phyloP scores from a whole-genome alignment of 2,329 filamentous ascomycete genomes.

The Colletotrichum camelliae region DNA sequence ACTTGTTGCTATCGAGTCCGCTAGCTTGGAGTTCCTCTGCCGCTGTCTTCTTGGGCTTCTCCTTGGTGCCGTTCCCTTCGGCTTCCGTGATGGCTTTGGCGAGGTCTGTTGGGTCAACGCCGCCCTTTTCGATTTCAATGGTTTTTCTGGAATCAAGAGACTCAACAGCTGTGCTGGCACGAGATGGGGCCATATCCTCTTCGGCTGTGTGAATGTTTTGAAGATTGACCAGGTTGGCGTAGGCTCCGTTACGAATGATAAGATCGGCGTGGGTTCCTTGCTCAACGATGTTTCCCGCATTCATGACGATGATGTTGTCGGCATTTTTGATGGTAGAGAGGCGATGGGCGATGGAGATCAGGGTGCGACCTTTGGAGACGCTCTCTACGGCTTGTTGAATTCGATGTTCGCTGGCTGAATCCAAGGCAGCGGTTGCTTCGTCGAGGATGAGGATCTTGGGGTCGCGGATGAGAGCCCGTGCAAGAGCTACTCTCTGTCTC shows the following conservation, averaged over 20 bases:
- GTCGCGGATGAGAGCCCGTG: slow-evolving; percentile 63
- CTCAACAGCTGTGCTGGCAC: slow-evolving; percentile 33
- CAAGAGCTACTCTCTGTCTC: slow-evolving; percentile 66
- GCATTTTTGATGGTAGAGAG: slow-evolving; percentile 66
- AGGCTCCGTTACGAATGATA: slow-evolving; percentile 54
- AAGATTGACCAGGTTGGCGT: slow-evolving; percentile 55
- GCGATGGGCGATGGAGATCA: slow-evolving; percentile 70
- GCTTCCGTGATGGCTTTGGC: neutral
- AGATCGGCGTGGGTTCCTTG: slow-evolving; percentile 66
- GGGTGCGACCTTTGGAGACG: slow-evolving; percentile 56
- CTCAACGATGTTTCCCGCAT: slow-evolving; percentile 64
- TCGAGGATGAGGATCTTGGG: slow-evolving; percentile 70
- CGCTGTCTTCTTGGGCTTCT: slow-evolving; percentile 33
- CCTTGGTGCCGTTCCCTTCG: slow-evolving; percentile 46
- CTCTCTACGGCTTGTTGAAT: slow-evolving; percentile 56
- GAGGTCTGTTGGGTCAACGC: neutral
- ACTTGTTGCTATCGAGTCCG: slow-evolving; percentile 44
- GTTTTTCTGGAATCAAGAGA: slow-evolving; percentile 49
- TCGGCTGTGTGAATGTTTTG: slow-evolving; percentile 41
- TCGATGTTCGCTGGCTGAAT: slow-evolving; percentile 42
- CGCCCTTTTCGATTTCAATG: slow-evolving; percentile 37
- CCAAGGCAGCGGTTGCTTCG: slow-evolving; percentile 66
- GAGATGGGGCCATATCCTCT: slow-evolving; percentile 32
- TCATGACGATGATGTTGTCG: slow-evolving; percentile 70
- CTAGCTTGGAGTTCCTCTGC: slow-evolving; percentile 35